Evolutionary conservation across 2,329 filamentous ascomycete species (phyloP), one percentile per base, ranked within the genome.

Genomic region (Sarocladiaceae sp.): DNA sequence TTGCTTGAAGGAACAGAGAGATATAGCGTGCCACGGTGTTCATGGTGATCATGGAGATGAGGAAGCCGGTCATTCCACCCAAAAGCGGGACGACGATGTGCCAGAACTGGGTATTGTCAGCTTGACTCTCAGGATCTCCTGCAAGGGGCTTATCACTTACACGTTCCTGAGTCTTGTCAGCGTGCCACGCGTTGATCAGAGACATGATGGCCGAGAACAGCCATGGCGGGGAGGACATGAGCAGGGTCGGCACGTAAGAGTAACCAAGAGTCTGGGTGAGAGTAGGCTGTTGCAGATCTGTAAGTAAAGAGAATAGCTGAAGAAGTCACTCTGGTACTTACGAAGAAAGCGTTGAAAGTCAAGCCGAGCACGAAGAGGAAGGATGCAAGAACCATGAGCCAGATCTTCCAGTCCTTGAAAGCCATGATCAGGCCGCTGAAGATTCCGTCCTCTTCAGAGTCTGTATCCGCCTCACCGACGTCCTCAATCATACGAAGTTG

Each of bases 341-440:
- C 64, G 58, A 79, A 79, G 58, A 78, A 81, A 32, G 73, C 74
- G 50, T 78, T 78, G 58, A 78, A 79, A 0, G 74, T 74, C 31
- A 69, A 58, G 3, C 78, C 77, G 5, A 80, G 67, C 6, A 81
- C 76, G 48, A 81, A 81, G 3, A 76, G 74, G 3, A 74, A 77
- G 46, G 81, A 74, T 1, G 76, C 77, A 6, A 82, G 45, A 70
- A 80, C 80, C 73, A 82, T 75, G 48, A 82, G 53, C 53, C 80
- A 83, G 48, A 81, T 77, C 64, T 81, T 82, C 50, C 63, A 12
- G 49, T 83, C 80, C 58, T 74, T 78, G 41, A 80, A 54, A 0
- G 77, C 75, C 70, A 82, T 76, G 43, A 73, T 63, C 23, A 80
- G 58, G 7, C 78, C 78, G 6, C 69, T 67, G 48, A 77, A 73